phyloP scores from a whole-genome alignment of 345 rosid genomes.

The Acer saccharum region DNA sequence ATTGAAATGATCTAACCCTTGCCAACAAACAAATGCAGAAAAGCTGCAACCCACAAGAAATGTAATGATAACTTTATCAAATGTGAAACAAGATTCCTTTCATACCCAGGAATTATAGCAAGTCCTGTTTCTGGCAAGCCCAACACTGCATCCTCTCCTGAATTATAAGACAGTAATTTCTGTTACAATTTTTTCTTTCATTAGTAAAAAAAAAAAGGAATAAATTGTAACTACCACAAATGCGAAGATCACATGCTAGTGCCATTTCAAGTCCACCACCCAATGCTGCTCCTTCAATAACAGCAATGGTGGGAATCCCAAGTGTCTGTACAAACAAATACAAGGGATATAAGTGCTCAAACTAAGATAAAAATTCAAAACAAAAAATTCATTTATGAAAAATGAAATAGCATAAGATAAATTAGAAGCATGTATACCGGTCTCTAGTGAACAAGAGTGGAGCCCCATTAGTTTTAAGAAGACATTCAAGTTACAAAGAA shows the following conservation, averaged over 20 bases:
- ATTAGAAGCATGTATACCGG: not conserved
- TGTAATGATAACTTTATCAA: not conserved
- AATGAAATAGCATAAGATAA: not conserved
- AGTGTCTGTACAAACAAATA: slow-evolving; percentile 49
- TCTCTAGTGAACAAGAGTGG: not conserved
- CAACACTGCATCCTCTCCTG: slow-evolving; percentile 80
- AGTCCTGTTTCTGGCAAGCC: slow-evolving; percentile 98
- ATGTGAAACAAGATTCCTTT: not conserved
- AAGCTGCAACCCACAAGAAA: not conserved
- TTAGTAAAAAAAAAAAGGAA: not conserved
- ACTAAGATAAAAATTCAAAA: not conserved
- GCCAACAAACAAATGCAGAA: slow-evolving; percentile 3
- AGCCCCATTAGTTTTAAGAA: not conserved
- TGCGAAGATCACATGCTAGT: slow-evolving; percentile 84
- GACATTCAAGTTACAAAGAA: not conserved
- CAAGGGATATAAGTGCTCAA: slow-evolving; percentile 7
- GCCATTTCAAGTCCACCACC: slow-evolving; percentile 99
- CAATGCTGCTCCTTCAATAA: slow-evolving; percentile 86
- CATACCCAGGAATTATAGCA: slow-evolving; percentile 92
- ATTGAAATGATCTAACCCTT: not conserved
- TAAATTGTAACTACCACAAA: slow-evolving; percentile 61
- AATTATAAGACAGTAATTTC: slow-evolving; percentile 9
- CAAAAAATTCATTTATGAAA: not conserved
- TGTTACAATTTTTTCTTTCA: not conserved
- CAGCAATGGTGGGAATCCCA: slow-evolving; percentile 77